Base-by-base conservation (phyloP, 768 basidiomycete species). In the Boletus barrowsii region DNA sequence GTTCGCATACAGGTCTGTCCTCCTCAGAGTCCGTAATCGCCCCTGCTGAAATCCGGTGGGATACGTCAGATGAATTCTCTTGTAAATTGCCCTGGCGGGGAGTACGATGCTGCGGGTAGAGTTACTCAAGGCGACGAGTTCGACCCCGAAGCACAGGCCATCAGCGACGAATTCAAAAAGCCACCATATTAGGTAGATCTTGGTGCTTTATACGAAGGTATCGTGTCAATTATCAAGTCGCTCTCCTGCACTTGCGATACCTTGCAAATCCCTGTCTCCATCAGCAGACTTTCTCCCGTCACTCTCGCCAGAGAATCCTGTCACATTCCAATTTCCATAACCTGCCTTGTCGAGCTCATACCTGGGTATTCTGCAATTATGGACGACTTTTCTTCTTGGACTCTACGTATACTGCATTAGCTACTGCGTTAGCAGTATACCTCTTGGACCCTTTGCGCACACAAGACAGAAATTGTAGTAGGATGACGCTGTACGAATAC, bases 51-150 rank as follows among this genome's bases (percentile, higher is more conserved):
- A 51, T 51, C 49, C 48, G 42, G 67, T n/a, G 49, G 42, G 35
- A 17, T 32, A n/a, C 20, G 5, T n/a, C 56, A 88, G 85, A 88
- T 88, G 86, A 78, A 84, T 54, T 83, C 83, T 14, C 84, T 86
- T 52, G 77, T 80, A 58, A 75, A 73, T 54, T 76, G 73, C 14
- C 63, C 72, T 6, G 77, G 76, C 46, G 51, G 73, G 32, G 79
- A 78, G 48, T 87, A 84, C 60, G 84, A 86, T 59, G 80, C 76
- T 0, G 62, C 77, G n/a, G 86, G 86, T 37, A 76, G 78, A 33
- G 55, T 77, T n/a, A 62, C 75, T 33, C 76, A 75, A 55, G 59
- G 63, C 18, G 78, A 79, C 47, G 68, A 67, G 20, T 80, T 76
- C 55, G 86, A 88, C 64, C 74, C 79, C 10, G 86, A 88, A 68